Evolutionary conservation across 1,139 yeast species (phyloP), one percentile per base, ranked within the genome.

Genomic region (Casaregolazyma lundiana): DNA sequence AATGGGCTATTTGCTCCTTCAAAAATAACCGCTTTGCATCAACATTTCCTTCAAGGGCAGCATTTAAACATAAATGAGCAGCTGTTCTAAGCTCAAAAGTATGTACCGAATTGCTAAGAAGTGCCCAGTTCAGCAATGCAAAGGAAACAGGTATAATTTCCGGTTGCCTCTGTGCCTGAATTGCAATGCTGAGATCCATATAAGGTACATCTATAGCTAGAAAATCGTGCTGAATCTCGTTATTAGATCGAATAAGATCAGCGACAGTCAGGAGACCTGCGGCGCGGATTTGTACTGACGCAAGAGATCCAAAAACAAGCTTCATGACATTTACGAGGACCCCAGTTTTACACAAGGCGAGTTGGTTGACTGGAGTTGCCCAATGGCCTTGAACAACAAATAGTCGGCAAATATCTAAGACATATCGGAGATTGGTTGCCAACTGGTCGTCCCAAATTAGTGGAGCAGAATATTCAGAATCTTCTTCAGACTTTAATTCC

Each of bases 151-250:
- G 94, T 6, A 81, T 63, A 4, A 73, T 58, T 5, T 46, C 50
- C 0, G 68, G 67, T 15, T 54, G 57, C 15, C 54, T 48, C 4
- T 51, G 53, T 8, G 56, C 54, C 32, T 56, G 53, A 7, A 69
- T 59, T 1, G 88, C 86, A 50, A 84, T 65, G n/a, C 87, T 75
- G 6, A 96, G 89, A 60, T 89, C 97, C 50, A 89, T 71, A 59
- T 82, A 87, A 0, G 98, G 98, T 4, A 92, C 96, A 62, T 92
- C 97, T 18, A 90, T 81, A 48, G 80, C 80, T 2, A 89, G 75
- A 58, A 92, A 83, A 52, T 79, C 79, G 19, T 69, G 68, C 63
- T 89, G 97, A 32, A 84, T 73, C 7, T 70, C 74, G 11, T 75
- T 64, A 62, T 87, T 82, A 35, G 80, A 76, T 50, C 80, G 69